A percentile compares a stretch with the other conserved stretches of the same genome.
phyloP scores from a whole-genome alignment of 768 basidiomycete species.

The Lactarius trivialis region DNA sequence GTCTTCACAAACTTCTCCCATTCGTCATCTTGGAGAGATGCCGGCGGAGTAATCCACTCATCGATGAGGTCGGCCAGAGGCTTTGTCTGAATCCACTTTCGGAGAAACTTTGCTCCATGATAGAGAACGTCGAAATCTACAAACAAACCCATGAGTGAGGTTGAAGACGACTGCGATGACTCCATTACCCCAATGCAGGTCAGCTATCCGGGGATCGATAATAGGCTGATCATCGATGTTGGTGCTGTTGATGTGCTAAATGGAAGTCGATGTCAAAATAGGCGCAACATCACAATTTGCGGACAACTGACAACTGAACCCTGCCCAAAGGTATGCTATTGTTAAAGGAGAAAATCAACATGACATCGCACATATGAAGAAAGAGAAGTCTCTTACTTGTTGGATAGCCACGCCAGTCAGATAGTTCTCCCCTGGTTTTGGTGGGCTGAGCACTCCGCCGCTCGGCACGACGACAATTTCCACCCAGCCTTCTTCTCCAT shows the following conservation, averaged over 20 bases:
- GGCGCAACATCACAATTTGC: not conserved
- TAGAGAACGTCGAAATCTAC: constrained; percentile 19
- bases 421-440: constrained; percentile 11
- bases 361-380: not conserved
- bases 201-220: constrained; percentile 18
- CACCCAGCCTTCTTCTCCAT: constrained; percentile 20
- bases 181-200: constrained; percentile 18
- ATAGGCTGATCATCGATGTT: constrained; percentile 7
- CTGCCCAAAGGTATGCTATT: constrained; percentile 18
- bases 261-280: not conserved
- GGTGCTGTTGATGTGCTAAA: constrained; percentile 20
- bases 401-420: constrained; percentile 22
- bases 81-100: constrained; percentile 19
- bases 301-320: constrained; percentile 17
- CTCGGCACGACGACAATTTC: constrained; percentile 20
- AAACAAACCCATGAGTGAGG: not conserved
- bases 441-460: constrained; percentile 14
- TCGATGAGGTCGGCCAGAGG: constrained; percentile 12
- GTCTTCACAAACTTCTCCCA: constrained; percentile 18
- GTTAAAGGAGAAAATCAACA: not conserved
- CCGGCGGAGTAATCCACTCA: constrained; percentile 14
- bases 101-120: constrained; percentile 15
- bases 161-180: not conserved
- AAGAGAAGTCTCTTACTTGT: constrained; percentile 5
- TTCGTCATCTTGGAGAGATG: constrained; percentile 10